Base-by-base conservation (phyloP, 202 grass and related monocot genomes). In the Zoysia matrella region DNA sequence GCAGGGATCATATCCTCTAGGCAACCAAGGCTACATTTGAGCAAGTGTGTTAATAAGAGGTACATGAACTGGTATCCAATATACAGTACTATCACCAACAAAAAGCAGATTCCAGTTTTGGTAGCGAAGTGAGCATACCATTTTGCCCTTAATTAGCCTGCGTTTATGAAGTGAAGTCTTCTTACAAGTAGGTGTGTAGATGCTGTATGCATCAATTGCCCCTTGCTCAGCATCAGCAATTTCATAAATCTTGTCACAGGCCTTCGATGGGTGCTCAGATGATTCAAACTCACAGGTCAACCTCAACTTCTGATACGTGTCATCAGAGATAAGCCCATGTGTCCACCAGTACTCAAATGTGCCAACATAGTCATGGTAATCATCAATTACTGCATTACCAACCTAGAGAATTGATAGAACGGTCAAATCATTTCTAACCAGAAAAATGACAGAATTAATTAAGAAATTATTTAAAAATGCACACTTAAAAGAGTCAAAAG, bases 1-100 rank as follows among this genome's bases (percentile, higher is more conserved):
- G 84, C 93, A 95, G 1, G 93, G 93, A 82, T 95, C 93, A 57
- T 94, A 92, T 77, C 80, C 87, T 90, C 80, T 90, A 22, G 72
- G 75, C 76, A 95, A 76, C 93, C 93, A 65, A 95, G 87, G 93
- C 93, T 95, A 67, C 45, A 65, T 52, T 87, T 63, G 11, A 82
- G 74, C 30, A 14, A 47, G 6, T 54, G 54, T 74, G 58, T 0
- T 64, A 49, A 66, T 51, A 89, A 45, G 43, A 56, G 22, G 50
- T 1, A 67, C 15, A 84, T 30, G 13, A 84, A 70, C 12, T 72
- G 0, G 11, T 62, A 80, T 69, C 5, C 13, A 77, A 51, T 3
- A 41, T 42, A 81, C 61, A 73, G 15, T 53, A 52, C 69, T 18
- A 63, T 5, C 30, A 50, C 39, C 8, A 82, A 52, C 36, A 18